Conservation (phyloP, 2,329 filamentous ascomycete species). For the Verticillium nubilum region DNA sequence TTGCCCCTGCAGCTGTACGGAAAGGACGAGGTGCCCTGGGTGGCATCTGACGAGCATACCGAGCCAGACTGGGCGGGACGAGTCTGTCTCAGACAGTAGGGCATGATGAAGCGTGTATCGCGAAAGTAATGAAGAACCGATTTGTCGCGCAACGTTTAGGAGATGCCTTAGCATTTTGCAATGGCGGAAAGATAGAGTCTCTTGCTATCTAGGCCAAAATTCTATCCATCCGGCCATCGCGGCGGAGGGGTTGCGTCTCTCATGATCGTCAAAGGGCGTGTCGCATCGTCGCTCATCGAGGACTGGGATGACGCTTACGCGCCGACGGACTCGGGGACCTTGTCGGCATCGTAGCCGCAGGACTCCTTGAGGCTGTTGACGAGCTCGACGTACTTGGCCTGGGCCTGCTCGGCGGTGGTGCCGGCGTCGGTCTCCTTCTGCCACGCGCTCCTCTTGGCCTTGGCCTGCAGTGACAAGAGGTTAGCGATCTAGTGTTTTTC, state of each 20-base stretch:
- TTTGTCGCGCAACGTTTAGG: background rate
- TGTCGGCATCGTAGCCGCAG: constrained; percentile 62
- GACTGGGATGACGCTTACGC: constrained; percentile 11
- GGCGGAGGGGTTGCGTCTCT: constrained; percentile 5
- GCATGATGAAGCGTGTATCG: background rate
- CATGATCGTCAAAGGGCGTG: constrained; percentile 1
- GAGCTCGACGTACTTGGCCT: constrained; percentile 69
- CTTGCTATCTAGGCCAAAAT: background rate
- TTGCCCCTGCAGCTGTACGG: constrained; percentile 66
- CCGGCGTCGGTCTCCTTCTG: constrained; percentile 61
- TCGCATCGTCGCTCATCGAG: background rate
- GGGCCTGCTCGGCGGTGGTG: constrained; percentile 59
- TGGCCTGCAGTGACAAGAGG: constrained; percentile 47
- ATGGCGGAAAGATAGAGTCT: background rate
- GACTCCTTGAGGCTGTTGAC: constrained; percentile 67
- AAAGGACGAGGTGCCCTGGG: constrained; percentile 67
- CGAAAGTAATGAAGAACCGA: background rate
- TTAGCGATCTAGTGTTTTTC: background rate
- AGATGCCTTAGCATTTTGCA: background rate
- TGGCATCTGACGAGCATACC: constrained; percentile 53
- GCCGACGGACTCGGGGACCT: constrained; percentile 54
- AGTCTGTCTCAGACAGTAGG: background rate
- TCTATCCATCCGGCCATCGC: background rate
- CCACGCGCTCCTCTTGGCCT: constrained; percentile 78
- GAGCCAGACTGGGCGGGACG: constrained; percentile 55